Percentiles rank a stretch among this genome's conserved stretches.
These are phyloP conservation scores for Myxozyma geophila DNA, from an alignment of 805 yeast genomes.

Conservation along the genomic window DNA sequence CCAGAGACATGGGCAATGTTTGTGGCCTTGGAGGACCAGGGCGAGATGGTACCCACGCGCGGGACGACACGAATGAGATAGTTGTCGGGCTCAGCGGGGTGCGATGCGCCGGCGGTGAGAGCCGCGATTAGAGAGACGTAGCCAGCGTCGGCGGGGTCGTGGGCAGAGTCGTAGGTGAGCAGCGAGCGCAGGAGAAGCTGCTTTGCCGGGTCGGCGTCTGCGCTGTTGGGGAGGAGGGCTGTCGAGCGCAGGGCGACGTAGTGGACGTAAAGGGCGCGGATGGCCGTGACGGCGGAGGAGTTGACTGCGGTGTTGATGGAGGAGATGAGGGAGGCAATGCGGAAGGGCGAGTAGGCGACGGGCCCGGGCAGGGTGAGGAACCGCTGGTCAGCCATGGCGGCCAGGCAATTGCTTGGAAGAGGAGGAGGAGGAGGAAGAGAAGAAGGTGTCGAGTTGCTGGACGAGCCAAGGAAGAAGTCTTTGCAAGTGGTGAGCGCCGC, in stretches of 20 bases:
- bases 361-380: slow-evolving; percentile 76
- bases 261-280: slow-evolving; percentile 79
- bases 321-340: slow-evolving; percentile 72
- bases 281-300: slow-evolving; percentile 66
- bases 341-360: slow-evolving; percentile 82
- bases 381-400: slow-evolving; percentile 17
- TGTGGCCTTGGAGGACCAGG: slow-evolving; percentile 99
- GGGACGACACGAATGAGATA: slow-evolving; percentile 80
- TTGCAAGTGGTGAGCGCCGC: not conserved
- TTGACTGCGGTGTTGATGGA: slow-evolving; percentile 75
- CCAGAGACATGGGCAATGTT: slow-evolving; percentile 92
- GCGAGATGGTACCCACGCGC: slow-evolving; percentile 94
- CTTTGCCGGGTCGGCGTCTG: slow-evolving; percentile 36
- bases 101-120: slow-evolving; percentile 42
- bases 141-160: slow-evolving; percentile 58
- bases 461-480: not conserved
- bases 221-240: slow-evolving; percentile 6
- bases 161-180: slow-evolving; percentile 72
- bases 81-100: slow-evolving; percentile 46
- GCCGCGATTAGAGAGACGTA: slow-evolving; percentile 50
- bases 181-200: slow-evolving; percentile 58
- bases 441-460: not conserved
- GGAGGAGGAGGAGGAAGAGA: not conserved
- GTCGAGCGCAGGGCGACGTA: slow-evolving; percentile 63
- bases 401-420: not conserved